Conservation (phyloP, 768 basidiomycete genomes). For the Gloeostereum incarnatum region DNA sequence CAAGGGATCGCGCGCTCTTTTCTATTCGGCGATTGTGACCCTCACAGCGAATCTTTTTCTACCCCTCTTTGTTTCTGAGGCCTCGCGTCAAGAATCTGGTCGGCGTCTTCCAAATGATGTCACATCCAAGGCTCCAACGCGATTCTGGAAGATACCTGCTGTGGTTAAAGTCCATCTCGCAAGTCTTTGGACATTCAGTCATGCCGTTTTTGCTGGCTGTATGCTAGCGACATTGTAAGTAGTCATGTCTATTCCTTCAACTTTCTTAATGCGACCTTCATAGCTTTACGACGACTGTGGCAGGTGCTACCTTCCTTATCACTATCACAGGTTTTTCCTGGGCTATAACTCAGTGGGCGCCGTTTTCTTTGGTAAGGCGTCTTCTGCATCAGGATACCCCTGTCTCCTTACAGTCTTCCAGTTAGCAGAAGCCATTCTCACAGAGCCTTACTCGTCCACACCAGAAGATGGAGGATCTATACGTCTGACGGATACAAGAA, state of each 20-base stretch:
- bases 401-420: conserved; percentile 15
- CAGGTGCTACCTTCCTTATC: conserved; percentile 67
- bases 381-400: not conserved
- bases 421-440: conserved; percentile 83
- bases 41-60: conserved; percentile 60
- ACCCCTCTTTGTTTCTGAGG: conserved; percentile 50
- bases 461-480: conserved; percentile 28
- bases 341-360: conserved; percentile 90
- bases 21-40: conserved; percentile 65
- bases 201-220: conserved; percentile 61
- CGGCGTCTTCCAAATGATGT: not conserved
- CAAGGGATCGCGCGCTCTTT: conserved; percentile 75
- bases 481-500: conserved; percentile 32
- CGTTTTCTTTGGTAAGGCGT: conserved; percentile 70
- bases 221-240: conserved; percentile 84
- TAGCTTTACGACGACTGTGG: conserved; percentile 66
- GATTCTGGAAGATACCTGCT: conserved; percentile 13
- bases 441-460: conserved; percentile 34
- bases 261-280: not conserved
- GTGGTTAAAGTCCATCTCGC: conserved; percentile 50
- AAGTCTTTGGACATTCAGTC: conserved; percentile 71
- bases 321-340: conserved; percentile 83
- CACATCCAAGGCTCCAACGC: not conserved
- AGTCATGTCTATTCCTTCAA: conserved; percentile 1
- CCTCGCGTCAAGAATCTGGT: conserved; percentile 6